Percentiles rank a stretch among this genome's conserved stretches.
phyloP scores from a whole-genome alignment of 2,329 filamentous ascomycete species.

The Pyrenophora seminiperda region DNA sequence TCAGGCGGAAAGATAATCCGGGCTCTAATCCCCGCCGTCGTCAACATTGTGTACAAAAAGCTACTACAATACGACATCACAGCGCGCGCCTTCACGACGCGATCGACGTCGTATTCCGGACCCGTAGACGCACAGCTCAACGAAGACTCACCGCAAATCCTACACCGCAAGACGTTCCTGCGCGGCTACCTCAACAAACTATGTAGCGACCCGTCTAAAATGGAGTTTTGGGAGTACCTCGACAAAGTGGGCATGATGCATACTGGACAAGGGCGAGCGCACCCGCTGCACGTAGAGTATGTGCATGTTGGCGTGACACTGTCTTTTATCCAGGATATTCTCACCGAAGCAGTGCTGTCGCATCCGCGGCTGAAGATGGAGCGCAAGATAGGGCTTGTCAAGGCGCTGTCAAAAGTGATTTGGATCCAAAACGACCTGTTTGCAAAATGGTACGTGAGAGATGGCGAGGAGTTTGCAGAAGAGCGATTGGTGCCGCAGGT shows the following conservation, averaged over 20 bases:
- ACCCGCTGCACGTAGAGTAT: conserved; percentile 79
- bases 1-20: conserved; percentile 77
- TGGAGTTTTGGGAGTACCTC: conserved; percentile 83
- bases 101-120: conserved; percentile 67
- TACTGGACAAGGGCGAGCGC: conserved; percentile 72
- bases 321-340: conserved; percentile 76
- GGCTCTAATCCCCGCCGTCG: conserved; percentile 79
- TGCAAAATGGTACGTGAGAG: conserved; percentile 78
- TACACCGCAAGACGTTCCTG: conserved; percentile 76
- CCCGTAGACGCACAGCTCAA: conserved; percentile 66
- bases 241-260: conserved; percentile 89
- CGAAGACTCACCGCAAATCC: conserved; percentile 75
- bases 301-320: conserved; percentile 75
- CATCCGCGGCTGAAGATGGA: conserved; percentile 69
- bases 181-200: conserved; percentile 76
- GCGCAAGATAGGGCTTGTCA: conserved; percentile 74
- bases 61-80: conserved; percentile 82
- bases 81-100: conserved; percentile 71
- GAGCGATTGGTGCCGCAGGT: conserved; percentile 49
- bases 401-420: conserved; percentile 78
- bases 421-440: conserved; percentile 90
- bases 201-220: conserved; percentile 73
- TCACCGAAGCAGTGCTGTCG: conserved; percentile 76
- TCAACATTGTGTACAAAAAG: conserved; percentile 85
- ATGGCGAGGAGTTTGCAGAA: conserved; percentile 65